These are phyloP conservation scores for Lolium perenne DNA, from an alignment of 176 grass and related monocot species.

Conservation along the genomic window DNA sequence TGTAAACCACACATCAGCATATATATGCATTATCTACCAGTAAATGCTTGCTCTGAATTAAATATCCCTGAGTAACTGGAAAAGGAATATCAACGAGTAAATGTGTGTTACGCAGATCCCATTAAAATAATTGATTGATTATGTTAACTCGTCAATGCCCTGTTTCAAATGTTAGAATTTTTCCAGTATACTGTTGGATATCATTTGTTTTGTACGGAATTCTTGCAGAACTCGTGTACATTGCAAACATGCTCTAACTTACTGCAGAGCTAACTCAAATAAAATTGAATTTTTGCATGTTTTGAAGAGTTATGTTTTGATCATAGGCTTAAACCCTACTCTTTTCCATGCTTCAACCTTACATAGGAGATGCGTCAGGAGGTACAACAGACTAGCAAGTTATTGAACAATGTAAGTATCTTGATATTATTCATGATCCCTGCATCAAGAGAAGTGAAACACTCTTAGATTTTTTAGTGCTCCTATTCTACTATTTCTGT, in stretches of 20 bases:
- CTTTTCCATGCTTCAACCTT: neutral
- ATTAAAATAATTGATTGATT: neutral
- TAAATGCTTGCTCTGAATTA: slow-evolving; percentile 14
- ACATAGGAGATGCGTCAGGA: slow-evolving; percentile 16
- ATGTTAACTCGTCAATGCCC: neutral
- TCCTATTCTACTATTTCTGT: slow-evolving; percentile 22
- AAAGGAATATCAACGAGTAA: slow-evolving; percentile 6
- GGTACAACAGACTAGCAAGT: neutral
- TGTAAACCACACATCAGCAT: neutral
- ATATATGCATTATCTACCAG: neutral
- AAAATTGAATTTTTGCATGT: neutral
- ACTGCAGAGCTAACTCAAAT: neutral
- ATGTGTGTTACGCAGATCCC: neutral
- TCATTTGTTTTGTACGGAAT: slow-evolving; percentile 5
- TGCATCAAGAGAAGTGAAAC: slow-evolving; percentile 15
- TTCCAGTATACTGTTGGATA: neutral
- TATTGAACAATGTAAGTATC: slow-evolving; percentile 1
- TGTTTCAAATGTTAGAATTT: neutral
- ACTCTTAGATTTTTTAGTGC: neutral
- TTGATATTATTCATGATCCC: neutral
- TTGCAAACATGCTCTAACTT: neutral
- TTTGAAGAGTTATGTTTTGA: slow-evolving; percentile 19
- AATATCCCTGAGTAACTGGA: neutral
- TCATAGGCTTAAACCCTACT: neutral
- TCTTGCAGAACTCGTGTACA: neutral